These are phyloP conservation scores for Melampsora larici-populina DNA, from an alignment of 1,284 basidiomycete genomes.

Conservation along the genomic window DNA sequence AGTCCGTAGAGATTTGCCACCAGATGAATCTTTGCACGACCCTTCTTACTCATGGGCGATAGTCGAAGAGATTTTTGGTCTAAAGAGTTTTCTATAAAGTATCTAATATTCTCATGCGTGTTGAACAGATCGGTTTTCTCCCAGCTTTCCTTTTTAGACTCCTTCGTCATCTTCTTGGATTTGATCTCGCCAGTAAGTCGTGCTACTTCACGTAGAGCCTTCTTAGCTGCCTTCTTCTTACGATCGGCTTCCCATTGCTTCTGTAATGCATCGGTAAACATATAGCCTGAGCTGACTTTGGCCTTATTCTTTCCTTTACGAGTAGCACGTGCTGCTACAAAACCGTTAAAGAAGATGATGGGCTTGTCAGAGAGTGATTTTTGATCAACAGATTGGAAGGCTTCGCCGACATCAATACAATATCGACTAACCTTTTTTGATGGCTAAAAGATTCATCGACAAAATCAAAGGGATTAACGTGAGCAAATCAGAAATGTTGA, in stretches of 20 bases:
- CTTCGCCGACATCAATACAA: no score
- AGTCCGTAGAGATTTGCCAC: constrained; percentile 20
- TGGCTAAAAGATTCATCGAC: no score
- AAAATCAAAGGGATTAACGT: no score
- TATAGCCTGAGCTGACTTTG: no score
- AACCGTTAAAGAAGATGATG: no score
- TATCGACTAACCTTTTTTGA: no score
- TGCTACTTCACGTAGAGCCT: constrained; percentile 4
- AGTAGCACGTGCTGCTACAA: no score
- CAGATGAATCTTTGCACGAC: constrained; percentile 1
- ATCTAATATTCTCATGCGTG: neutral
- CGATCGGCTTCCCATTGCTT: constrained; percentile 23
- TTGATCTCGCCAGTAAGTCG: neutral
- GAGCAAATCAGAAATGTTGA: no score
- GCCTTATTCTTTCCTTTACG: no score
- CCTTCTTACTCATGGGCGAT: constrained; percentile 26
- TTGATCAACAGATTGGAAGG: no score
- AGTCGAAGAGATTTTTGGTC: neutral
- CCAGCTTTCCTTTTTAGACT: neutral
- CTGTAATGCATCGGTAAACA: constrained; percentile 24
- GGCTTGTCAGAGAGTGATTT: no score
- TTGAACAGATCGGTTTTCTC: constrained; percentile 5
- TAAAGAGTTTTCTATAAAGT: constrained; percentile 6
- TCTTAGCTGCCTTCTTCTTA: constrained; percentile 4
- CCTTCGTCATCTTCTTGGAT: constrained; percentile 17